A percentile compares a stretch with the other conserved stretches of the same genome.
Evolutionary conservation across 2,329 filamentous ascomycete genomes (phyloP).

Genomic region (Aspergillus pseudonomiae): DNA sequence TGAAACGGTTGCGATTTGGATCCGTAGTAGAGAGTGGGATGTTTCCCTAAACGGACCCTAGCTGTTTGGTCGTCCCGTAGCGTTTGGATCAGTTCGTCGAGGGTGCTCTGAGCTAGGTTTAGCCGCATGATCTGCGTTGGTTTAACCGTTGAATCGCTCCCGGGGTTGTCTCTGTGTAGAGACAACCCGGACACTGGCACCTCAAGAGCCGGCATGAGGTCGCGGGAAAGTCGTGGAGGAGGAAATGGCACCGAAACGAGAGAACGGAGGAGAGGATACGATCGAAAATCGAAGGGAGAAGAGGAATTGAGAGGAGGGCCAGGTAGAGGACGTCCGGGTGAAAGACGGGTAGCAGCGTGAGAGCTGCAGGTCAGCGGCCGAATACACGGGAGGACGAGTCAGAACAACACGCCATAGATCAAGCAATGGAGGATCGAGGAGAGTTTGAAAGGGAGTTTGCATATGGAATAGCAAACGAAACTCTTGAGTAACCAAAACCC

Average conservation of each 20-base stretch:
- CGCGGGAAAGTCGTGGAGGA: slow-evolving; percentile 11
- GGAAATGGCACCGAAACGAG: slow-evolving; percentile 8
- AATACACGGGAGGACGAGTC: slow-evolving; percentile 35
- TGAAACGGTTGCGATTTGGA: slow-evolving; percentile 60
- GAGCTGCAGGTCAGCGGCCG: slow-evolving; percentile 43
- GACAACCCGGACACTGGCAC: slow-evolving; percentile 45
- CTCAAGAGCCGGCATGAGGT: slow-evolving; percentile 39
- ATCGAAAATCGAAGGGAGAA: slow-evolving; percentile 11
- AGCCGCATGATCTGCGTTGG: slow-evolving; percentile 51
- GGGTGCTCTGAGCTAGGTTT: slow-evolving; percentile 47
- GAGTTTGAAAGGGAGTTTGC: slow-evolving; percentile 20
- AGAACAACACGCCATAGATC: slow-evolving; percentile 38
- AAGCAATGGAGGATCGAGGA: slow-evolving; percentile 22
- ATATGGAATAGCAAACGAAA: slow-evolving; percentile 22
- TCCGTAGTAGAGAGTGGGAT: slow-evolving; percentile 60
- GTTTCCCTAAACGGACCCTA: slow-evolving; percentile 51
- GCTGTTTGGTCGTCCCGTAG: slow-evolving; percentile 47
- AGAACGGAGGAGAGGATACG: slow-evolving; percentile 9
- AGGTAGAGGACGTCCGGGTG: slow-evolving; percentile 23
- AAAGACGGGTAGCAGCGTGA: slow-evolving; percentile 40
- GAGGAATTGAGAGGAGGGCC: slow-evolving; percentile 19
- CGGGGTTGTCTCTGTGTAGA: slow-evolving; percentile 40
- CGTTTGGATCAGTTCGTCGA: slow-evolving; percentile 50
- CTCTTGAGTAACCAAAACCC: slow-evolving; percentile 21
- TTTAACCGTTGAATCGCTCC: slow-evolving; percentile 33